Conservation (phyloP, 106 monocot genomes). For the Acanthochlamys bracteata region DNA sequence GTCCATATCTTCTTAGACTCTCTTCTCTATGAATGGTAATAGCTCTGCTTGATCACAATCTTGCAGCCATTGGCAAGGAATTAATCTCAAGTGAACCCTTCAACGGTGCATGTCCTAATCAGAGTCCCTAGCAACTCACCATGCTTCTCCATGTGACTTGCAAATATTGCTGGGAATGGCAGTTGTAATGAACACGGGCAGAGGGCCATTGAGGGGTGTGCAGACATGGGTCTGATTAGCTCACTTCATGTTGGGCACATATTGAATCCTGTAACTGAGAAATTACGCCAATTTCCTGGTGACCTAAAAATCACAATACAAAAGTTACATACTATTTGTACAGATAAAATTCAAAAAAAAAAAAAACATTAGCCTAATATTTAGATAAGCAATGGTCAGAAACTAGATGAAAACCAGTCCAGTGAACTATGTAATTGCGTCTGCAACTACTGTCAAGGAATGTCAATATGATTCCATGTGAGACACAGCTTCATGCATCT, state of each 20-base stretch:
- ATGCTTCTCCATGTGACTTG: conserved; percentile 30
- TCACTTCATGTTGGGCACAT: conserved; percentile 18
- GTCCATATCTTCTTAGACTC: conserved; percentile 50
- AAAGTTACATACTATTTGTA: not conserved
- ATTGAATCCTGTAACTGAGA: conserved; percentile 48
- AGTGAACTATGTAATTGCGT: too few species aligned
- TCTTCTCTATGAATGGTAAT: conserved; percentile 69
- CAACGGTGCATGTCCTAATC: not conserved
- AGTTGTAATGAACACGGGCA: conserved; percentile 87
- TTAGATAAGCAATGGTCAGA: too few species aligned
- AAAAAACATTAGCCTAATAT: not conserved
- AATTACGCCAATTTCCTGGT: conserved; percentile 25
- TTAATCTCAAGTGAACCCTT: conserved; percentile 64
- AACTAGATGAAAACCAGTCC: too few species aligned
- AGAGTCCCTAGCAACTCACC: conserved; percentile 35
- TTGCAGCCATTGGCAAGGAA: conserved; percentile 73
- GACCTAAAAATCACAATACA: not conserved
- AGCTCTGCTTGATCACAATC: conserved; percentile 67
- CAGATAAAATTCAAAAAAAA: not conserved
- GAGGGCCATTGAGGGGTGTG: conserved; percentile 43
- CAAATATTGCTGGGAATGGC: conserved; percentile 84
- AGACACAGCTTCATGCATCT: not conserved
- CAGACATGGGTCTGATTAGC: conserved; percentile 26
- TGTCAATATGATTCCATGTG: too few species aligned
- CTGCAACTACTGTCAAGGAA: not conserved